Evolutionary conservation across 768 basidiomycete genomes (phyloP), one percentile per base, ranked within the genome.

Genomic region (Lepiota brunneoincarnata): DNA sequence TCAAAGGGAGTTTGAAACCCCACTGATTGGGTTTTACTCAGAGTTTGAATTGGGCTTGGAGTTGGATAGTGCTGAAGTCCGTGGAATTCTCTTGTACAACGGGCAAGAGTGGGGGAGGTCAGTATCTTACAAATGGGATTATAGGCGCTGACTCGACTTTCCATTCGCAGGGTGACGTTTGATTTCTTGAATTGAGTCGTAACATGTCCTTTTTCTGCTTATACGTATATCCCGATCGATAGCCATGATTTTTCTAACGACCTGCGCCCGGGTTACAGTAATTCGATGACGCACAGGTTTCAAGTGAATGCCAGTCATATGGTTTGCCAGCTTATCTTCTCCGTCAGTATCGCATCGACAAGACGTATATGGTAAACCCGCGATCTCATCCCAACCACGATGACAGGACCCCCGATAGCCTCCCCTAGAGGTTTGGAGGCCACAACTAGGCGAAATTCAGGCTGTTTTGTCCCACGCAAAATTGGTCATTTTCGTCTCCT

Each of bases 1-100:
- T 7, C 17, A 41, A 18, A 26, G 28, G n/a, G n/a, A n/a, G n/a
- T n/a, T 44, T 31, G 40, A 48, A n/a, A 37, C 18, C 37, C 47
- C 2, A 6, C 50, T 47, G 37, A 43, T 41, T 31, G 3, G 31
- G 26, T 47, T 21, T 58, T 51, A 37, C 38, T 40, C 39, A 91
- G 89, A 92, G 65, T 93, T 92, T 59, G 90, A 92, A 66, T 80
- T 93, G 2, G 91, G 86, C 6, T 70, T 93, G 56, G 91, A 91
- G 69, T 70, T 93, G 62, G 90, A 93, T 66, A 90, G 89, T 59
- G 89, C 86, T 52, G 91, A 93, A 72, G 89, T 93, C 62, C 85
- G 91, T 53, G 91, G 90, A 18, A 83, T 90, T 54, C 66, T 92
- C 55, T 68, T 91, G 42, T 86, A 85, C 63, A 82, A 88, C 49